Percentiles rank a stretch among this genome's conserved stretches.
Evolutionary conservation across 345 rosid species (phyloP).

Genomic region (Citrus glauca): DNA sequence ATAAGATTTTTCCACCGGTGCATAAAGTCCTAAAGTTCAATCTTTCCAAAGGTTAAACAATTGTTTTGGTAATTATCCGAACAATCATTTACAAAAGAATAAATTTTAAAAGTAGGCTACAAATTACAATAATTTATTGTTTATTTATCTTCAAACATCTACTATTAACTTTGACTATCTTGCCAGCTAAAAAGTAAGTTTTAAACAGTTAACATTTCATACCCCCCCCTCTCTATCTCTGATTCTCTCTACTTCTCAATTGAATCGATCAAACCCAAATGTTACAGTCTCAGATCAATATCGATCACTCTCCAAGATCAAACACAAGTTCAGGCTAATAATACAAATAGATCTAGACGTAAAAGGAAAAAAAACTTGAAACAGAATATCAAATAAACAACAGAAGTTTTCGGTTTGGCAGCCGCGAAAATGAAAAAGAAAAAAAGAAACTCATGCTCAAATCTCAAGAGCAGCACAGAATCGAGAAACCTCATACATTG

Average conservation of each 20-base stretch:
- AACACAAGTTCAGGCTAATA: conserved; percentile 6
- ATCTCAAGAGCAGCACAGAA: background rate
- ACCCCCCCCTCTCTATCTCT: too few species aligned
- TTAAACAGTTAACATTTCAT: background rate
- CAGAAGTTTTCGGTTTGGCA: background rate
- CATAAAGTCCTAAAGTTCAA: background rate
- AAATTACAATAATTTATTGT: background rate
- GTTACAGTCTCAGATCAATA: background rate
- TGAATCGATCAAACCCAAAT: background rate
- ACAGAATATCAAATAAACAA: background rate
- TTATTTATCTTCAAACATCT: background rate
- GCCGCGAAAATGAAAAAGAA: background rate
- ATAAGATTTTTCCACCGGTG: background rate
- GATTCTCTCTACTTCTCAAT: background rate
- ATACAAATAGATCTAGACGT: conserved; percentile 22
- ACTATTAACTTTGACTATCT: background rate
- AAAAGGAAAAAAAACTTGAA: background rate
- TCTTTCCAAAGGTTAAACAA: background rate
- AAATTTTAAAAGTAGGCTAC: background rate
- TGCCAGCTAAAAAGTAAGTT: conserved; percentile 6
- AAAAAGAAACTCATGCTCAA: background rate
- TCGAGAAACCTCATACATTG: background rate
- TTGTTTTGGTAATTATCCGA: too few species aligned
- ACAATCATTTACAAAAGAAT: background rate
- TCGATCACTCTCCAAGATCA: background rate